phyloP scores from a whole-genome alignment of 2,329 filamentous ascomycete genomes.

The Ophiognomonia clavigignenti-juglandacearum region DNA sequence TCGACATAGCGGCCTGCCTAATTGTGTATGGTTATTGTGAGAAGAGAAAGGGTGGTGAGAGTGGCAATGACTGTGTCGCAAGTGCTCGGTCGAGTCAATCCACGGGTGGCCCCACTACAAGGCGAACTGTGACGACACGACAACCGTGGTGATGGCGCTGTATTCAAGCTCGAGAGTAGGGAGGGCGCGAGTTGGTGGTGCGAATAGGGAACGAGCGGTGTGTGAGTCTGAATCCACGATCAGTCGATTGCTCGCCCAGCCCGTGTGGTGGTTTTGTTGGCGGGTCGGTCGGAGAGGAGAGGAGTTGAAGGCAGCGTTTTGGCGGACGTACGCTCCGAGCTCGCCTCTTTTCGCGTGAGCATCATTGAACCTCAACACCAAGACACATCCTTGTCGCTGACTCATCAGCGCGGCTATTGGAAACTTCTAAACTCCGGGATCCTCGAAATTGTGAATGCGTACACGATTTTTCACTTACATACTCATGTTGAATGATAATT shows the following conservation, averaged over 20 bases:
- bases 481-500: no score
- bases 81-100: no score
- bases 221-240: no score
- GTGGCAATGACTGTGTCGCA: no score
- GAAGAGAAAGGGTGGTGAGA: no score
- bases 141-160: conserved; percentile 15
- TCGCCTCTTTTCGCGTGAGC: neutral
- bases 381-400: no score
- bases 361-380: neutral
- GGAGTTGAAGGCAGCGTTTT: no score
- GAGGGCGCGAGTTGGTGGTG: neutral
- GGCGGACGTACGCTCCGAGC: neutral
- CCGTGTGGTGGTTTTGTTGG: no score
- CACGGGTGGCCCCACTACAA: no score
- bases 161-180: neutral
- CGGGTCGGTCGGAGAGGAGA: conserved; percentile 6
- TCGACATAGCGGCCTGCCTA: conserved; percentile 16
- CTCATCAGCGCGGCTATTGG: neutral
- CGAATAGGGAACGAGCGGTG: neutral
- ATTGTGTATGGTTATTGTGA: neutral
- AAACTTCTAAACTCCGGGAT: neutral
- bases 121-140: conserved; percentile 1
- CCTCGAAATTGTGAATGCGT: no score
- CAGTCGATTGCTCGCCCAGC: no score
- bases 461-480: no score